Evolutionary conservation across 106 monocot species (phyloP), one percentile per base, ranked within the genome.

Genomic region (Dendrobium chrysotoxum): DNA sequence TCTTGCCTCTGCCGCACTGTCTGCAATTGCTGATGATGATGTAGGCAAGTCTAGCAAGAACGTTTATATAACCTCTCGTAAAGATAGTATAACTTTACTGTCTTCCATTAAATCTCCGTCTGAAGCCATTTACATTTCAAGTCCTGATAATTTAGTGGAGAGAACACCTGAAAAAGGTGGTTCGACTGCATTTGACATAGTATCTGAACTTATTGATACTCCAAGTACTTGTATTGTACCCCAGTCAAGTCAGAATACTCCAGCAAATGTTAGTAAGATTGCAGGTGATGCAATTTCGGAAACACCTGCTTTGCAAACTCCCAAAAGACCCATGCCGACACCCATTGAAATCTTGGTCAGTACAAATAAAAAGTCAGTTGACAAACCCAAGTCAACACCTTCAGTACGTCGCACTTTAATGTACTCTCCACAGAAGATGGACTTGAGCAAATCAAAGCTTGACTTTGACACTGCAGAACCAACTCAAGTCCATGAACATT

Each of bases 251-350:
- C 81, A 67, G 55, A 79, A 23, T 54, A 90, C 84, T 31, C 88
- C 90, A 75, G 70, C 40, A 54, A 88, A 86, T 78, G 13, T 15
- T 74, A 81, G 40, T 18, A 50, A 78, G 41, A 72, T 58, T 26
- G 65, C 20, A 54, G 53, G 66, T 66, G 39, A 39, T 20, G 21
- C 80, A 30, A 79, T 81, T 12, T 65, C 41, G 38, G 77, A 82
- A 83, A 93, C 93, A 71, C 93, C 90, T 47, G 82, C 55, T 58
- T 75, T 80, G 82, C 85, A 78, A 80, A 88, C 87, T 46, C 93
- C 93, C 4, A 64, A 82, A 78, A 88, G 90, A 83, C 75, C 88
- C 58, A 26, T 88, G 66, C 83, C 78, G 50, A 80, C 81, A 20
- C 79, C 86, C 0, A 16, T 67, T 41, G 74, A 88, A 31, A 92